These are phyloP conservation scores for Monascus purpureus DNA, from an alignment of 495 filamentous ascomycete species.

Conservation along the genomic window DNA sequence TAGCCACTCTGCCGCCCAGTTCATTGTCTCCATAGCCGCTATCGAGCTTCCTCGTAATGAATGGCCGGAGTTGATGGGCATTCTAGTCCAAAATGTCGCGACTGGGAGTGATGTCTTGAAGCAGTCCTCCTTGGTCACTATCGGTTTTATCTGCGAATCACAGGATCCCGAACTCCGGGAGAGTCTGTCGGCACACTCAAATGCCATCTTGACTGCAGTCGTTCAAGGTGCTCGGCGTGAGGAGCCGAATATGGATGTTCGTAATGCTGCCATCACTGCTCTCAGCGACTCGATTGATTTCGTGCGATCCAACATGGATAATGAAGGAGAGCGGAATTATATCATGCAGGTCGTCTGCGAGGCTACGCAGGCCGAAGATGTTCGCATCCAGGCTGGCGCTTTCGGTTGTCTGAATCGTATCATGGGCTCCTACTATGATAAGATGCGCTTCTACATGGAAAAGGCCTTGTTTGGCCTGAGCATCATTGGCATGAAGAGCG, in stretches of 20 bases:
- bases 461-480: constrained; percentile 96
- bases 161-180: constrained; percentile 77
- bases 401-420: constrained; percentile 97
- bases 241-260: constrained; percentile 79
- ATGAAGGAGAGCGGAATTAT: constrained; percentile 97
- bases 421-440: constrained; percentile 96
- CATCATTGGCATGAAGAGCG: constrained; percentile 97
- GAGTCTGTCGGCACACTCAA: constrained; percentile 73
- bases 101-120: constrained; percentile 73
- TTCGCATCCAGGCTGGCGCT: constrained; percentile 81
- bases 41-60: constrained; percentile 88
- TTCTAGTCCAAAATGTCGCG: constrained; percentile 82
- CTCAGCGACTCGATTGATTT: constrained; percentile 97
- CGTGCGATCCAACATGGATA: constrained; percentile 93
- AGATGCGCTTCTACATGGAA: constrained; percentile 99
- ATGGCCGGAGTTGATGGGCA: constrained; percentile 90
- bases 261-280: constrained; percentile 80
- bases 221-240: constrained; percentile 96
- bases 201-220: constrained; percentile 93
- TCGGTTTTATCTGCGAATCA: constrained; percentile 96
- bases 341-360: constrained; percentile 99
- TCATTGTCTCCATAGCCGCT: constrained; percentile 84
- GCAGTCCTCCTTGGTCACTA: constrained; percentile 83
- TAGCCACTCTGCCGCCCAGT: constrained; percentile 80
- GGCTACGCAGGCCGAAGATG: constrained; percentile 83